These are phyloP conservation scores for Emergomyces orientalis DNA, from an alignment of 2,329 filamentous ascomycete species.

Conservation along the genomic window DNA sequence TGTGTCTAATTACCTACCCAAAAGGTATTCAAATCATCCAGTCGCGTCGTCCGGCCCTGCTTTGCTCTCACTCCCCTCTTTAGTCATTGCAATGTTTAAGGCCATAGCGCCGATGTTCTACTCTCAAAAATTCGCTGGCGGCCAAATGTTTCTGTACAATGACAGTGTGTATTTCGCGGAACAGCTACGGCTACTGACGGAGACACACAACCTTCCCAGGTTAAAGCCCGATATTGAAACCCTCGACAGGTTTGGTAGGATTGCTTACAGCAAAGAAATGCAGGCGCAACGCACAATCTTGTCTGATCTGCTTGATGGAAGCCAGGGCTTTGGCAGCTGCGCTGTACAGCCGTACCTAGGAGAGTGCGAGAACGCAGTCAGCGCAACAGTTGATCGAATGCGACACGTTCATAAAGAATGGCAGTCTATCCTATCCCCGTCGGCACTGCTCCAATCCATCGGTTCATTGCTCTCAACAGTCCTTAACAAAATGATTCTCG, in stretches of 20 bases:
- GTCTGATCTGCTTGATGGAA: slow-evolving; percentile 52
- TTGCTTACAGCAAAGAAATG: slow-evolving; percentile 56
- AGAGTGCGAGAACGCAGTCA: slow-evolving; percentile 52
- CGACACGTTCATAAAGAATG: slow-evolving; percentile 48
- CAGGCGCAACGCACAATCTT: slow-evolving; percentile 55
- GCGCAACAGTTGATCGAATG: slow-evolving; percentile 49
- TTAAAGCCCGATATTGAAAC: slow-evolving; percentile 47
- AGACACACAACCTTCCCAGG: slow-evolving; percentile 39
- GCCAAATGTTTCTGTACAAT: slow-evolving; percentile 58
- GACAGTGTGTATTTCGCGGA: slow-evolving; percentile 51
- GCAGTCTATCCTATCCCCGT: slow-evolving; percentile 49
- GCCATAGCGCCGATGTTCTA: slow-evolving; percentile 41
- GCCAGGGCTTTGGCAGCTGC: slow-evolving; percentile 53
- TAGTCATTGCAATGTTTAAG: slow-evolving; percentile 44
- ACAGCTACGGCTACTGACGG: slow-evolving; percentile 41
- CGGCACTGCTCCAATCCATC: slow-evolving; percentile 52
- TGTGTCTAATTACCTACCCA: slow-evolving; percentile 1
- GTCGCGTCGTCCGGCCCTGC: slow-evolving; percentile 36
- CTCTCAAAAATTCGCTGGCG: slow-evolving; percentile 36
- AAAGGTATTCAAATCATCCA: slow-evolving; percentile 26
- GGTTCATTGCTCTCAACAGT: slow-evolving; percentile 51
- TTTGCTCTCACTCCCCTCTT: slow-evolving; percentile 38
- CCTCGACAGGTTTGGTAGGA: slow-evolving; percentile 51
- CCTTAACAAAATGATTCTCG: slow-evolving; percentile 50
- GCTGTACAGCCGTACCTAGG: slow-evolving; percentile 50